Percentiles rank a stretch among this genome's conserved stretches.
These are phyloP conservation scores for Misopates orontium DNA, from an alignment of 257 asterid genomes.

Conservation along the genomic window DNA sequence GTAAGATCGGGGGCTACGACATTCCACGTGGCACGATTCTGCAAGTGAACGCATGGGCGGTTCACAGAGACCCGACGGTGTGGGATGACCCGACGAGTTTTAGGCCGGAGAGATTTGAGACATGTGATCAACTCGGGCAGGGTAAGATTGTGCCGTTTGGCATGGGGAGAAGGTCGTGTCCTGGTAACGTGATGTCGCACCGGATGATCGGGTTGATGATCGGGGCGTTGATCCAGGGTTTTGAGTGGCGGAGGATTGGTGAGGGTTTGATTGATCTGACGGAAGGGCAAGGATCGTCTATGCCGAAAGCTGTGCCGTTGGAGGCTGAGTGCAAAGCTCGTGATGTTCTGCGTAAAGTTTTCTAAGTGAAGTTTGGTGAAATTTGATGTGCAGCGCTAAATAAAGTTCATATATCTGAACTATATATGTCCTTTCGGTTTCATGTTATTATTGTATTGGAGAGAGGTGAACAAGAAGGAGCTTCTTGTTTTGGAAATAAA, in stretches of 20 bases:
- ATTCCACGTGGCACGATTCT: constrained; percentile 27
- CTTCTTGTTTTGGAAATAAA: too few species aligned
- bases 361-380: background rate
- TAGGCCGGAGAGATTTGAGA: constrained; percentile 33
- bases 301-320: constrained; percentile 40
- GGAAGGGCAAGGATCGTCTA: constrained; percentile 23
- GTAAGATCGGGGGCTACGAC: constrained; percentile 27
- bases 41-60: constrained; percentile 30
- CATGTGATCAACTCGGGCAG: background rate
- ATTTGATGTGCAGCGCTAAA: too few species aligned
- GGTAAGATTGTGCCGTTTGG: constrained; percentile 30
- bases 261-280: constrained; percentile 7
- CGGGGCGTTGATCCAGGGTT: constrained; percentile 27
- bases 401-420: too few species aligned
- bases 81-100: constrained; percentile 29
- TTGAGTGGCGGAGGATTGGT: constrained; percentile 24
- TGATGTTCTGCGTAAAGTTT: background rate
- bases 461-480: too few species aligned
- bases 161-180: constrained; percentile 33
- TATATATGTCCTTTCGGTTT: too few species aligned
- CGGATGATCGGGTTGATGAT: constrained; percentile 21
- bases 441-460: too few species aligned
- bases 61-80: constrained; percentile 27
- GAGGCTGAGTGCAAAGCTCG: constrained; percentile 37
- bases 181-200: constrained; percentile 26